Evolutionary conservation across 1,139 yeast species (phyloP).

Genomic region (Pichia sp.): DNA sequence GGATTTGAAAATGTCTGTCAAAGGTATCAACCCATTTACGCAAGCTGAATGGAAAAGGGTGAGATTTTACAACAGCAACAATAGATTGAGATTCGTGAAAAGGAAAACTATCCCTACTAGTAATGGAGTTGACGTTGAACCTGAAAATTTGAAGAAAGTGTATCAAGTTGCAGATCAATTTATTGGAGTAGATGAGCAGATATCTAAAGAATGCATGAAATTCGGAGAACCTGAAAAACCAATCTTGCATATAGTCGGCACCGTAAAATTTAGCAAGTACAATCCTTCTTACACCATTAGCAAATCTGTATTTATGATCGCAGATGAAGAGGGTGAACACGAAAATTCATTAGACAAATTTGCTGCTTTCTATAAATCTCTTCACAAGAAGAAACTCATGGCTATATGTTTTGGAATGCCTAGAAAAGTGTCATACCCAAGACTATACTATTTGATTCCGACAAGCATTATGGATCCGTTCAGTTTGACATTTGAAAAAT

Average conservation of each 20-base stretch:
- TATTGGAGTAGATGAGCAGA: constrained; percentile 35
- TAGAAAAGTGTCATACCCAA: constrained; percentile 54
- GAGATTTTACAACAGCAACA: constrained; percentile 52
- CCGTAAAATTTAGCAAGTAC: constrained; percentile 45
- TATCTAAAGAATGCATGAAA: constrained; percentile 15
- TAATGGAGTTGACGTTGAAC: constrained; percentile 45
- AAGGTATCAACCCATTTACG: constrained; percentile 68
- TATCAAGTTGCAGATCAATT: constrained; percentile 46
- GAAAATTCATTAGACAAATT: constrained; percentile 68
- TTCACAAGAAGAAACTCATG: constrained; percentile 50
- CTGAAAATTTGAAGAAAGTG: constrained; percentile 36
- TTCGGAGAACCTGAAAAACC: constrained; percentile 40
- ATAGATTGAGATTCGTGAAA: constrained; percentile 51
- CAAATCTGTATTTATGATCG: constrained; percentile 60
- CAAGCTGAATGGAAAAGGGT: constrained; percentile 36
- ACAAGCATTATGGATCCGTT: constrained; percentile 29
- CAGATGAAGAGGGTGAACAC: constrained; percentile 50
- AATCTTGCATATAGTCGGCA: constrained; percentile 62
- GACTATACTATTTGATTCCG: constrained; percentile 61
- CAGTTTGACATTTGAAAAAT: constrained; percentile 3
- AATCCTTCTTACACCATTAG: constrained; percentile 53
- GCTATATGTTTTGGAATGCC: constrained; percentile 75
- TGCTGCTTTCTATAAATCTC: constrained; percentile 62
- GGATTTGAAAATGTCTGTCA: constrained; percentile 61
- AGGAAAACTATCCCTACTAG: constrained; percentile 42